Evolutionary conservation across 768 basidiomycete genomes (phyloP), one percentile per base, ranked within the genome.

Genomic region (Grammothele lineata): DNA sequence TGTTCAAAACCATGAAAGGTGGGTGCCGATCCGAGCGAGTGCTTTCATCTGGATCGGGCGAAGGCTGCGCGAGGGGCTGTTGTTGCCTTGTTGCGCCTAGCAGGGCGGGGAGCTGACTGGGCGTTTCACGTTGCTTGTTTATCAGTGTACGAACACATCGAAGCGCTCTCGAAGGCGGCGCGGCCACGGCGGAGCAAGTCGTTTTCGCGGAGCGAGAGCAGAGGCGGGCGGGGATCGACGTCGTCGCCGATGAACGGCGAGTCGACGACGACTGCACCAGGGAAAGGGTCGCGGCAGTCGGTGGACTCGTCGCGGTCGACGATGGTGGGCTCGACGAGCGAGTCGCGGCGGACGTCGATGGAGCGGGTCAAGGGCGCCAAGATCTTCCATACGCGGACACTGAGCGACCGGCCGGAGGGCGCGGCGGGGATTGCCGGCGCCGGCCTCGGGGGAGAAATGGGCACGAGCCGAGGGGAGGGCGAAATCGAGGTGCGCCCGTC

Each of bases 1-100:
- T 88, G 49, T 93, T 94, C 69, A 89, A 82, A 66, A 74, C 77
- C 19, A 88, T 94, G 87, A 80, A 87, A 71, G 87, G 93, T 90
- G 54, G 54, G 75, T 66, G 15, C 30, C 35, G n/a, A n/a, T n/a
- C n/a, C n/a, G 27, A 30, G 27, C 27, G 14, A 7, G 27, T 14
- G 14, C 27, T 30, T 30, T 14, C 8, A 30, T 30, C 27, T n/a
- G n/a, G n/a, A n/a, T n/a, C n/a, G n/a, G n/a, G n/a, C n/a, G n/a
- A n/a, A n/a, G n/a, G n/a, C n/a, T n/a, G n/a, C n/a, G n/a, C n/a
- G n/a, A n/a, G n/a, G n/a, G n/a, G n/a, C n/a, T n/a, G n/a, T n/a
- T n/a, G n/a, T n/a, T n/a, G n/a, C n/a, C n/a, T n/a, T n/a, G n/a
- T n/a, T n/a, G n/a, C n/a, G 27, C 27, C 7, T 30, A 14, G 27